A percentile compares a stretch with the other conserved stretches of the same genome.
Conservation (phyloP, 441 rosid genomes). For the Croton setiger region DNA sequence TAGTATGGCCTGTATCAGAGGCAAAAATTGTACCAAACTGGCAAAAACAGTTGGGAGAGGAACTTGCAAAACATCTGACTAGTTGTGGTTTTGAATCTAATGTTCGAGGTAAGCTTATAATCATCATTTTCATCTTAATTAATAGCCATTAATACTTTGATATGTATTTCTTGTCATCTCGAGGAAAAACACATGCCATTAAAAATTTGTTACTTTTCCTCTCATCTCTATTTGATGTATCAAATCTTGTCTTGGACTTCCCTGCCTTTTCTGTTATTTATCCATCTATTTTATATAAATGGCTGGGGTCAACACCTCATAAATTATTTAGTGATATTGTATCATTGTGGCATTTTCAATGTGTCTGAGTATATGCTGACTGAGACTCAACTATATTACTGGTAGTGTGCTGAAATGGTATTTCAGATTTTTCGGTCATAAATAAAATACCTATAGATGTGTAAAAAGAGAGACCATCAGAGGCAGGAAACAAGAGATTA, state of each 20-base stretch:
- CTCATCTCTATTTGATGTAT: not conserved
- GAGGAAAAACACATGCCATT: not conserved
- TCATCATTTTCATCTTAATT: not conserved
- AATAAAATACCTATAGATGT: not conserved
- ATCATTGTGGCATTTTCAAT: not conserved
- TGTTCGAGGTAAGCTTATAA: constrained; percentile 56
- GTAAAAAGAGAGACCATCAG: not conserved
- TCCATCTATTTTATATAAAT: too few species aligned
- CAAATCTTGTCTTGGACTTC: not conserved
- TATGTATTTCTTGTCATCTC: not conserved
- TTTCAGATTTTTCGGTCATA: not conserved
- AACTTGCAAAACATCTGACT: constrained; percentile 85
- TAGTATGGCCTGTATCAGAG: constrained; percentile 85
- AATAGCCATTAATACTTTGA: not conserved
- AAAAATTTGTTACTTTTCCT: not conserved
- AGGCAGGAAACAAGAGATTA: not conserved
- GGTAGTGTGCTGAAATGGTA: constrained; percentile 1
- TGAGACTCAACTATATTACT: constrained; percentile 3
- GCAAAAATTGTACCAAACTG: constrained; percentile 71
- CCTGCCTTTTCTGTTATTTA: not conserved
- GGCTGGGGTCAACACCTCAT: too few species aligned
- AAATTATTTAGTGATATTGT: not conserved
- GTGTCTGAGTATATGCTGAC: constrained; percentile 9
- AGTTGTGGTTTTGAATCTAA: constrained; percentile 78
- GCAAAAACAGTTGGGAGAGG: constrained; percentile 76